Base-by-base conservation (phyloP, 352 stramenopile genomes). In the Pythium apleroticum region DNA sequence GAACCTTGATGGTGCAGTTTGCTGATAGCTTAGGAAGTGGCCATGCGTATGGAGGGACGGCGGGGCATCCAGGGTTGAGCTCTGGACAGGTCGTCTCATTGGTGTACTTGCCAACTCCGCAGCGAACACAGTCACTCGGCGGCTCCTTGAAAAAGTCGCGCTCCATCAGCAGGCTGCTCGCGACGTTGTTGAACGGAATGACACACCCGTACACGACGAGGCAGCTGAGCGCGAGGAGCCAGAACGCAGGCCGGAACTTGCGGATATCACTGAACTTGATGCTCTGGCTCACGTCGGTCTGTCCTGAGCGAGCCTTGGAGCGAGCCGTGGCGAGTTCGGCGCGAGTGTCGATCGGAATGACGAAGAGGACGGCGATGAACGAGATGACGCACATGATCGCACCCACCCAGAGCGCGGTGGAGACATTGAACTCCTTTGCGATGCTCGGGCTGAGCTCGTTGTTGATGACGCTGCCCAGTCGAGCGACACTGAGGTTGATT, bases 111-210 rank as follows among this genome's bases (percentile, higher is more conserved):
- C 82, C 84, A 20, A 80, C 57, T 35, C 80, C 82, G 52, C 86
- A 95, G 28, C 84, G 71, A 28, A 52, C 59, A 30, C 86, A 95
- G 28, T 56, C 48, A 15, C 52, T 20, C 6, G 86, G 78, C 0
- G 84, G 86, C 25, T 81, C 69, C 48, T 90, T 89, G 71, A 90
- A 93, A 48, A 91, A 97, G 61, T 97, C 89, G 24, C 91, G 77
- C 52, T 98, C 91, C 74, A 98, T 93, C 12, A 98, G 69, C 37
- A 98, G 77, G 57, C 88, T 96, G 63, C 82, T 94, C 2, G 93
- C 91, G 35, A 98, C 88, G 68, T 92, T 97, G 69, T 98, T 98
- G 65, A 98, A 98, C 25, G 94, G 93, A 20, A 98, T 88, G 11
- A 98, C 89, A 59, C 88, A 96, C 33, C 90, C 93, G 57, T 98